Percentiles rank a stretch among this genome's conserved stretches.
phyloP scores from a whole-genome alignment of 176 grass and related monocot species.

The Avena atlantica region DNA sequence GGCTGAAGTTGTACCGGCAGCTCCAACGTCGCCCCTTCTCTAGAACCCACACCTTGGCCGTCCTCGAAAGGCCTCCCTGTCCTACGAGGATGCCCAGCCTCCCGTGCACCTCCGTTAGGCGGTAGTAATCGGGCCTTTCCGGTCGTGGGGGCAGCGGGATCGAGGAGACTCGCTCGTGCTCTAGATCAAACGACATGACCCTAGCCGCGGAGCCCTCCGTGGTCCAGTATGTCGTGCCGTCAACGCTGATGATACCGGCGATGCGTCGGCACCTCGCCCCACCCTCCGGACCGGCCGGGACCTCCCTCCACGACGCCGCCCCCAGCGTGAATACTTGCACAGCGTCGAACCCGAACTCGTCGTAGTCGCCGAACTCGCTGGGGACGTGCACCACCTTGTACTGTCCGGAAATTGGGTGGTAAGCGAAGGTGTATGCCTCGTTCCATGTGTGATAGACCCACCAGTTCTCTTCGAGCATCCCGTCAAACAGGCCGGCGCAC shows the following conservation, averaged over 20 bases:
- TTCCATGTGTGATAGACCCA: background rate
- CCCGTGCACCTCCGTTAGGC: background rate
- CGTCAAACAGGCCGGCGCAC: no score
- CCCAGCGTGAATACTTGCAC: background rate
- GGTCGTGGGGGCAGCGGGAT: no score
- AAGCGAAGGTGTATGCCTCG: background rate
- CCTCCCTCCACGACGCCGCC: background rate
- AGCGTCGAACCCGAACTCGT: background rate
- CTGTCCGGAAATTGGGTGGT: background rate
- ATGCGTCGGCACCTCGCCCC: background rate
- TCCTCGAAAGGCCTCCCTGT: no score
- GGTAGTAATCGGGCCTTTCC: no score
- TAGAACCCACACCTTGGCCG: background rate
- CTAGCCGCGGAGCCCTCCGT: background rate
- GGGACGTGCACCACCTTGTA: background rate
- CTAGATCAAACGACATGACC: background rate
- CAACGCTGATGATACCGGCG: background rate
- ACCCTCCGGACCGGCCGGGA: background rate
- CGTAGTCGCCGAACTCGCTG: background rate
- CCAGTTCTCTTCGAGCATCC: no score
- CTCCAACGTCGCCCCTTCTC: background rate
- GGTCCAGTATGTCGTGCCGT: background rate
- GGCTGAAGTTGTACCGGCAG: background rate
- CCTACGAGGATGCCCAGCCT: background rate
- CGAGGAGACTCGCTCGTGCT: background rate